Conservation (phyloP, 345 rosid species). For the Eutrema yunnanense region DNA sequence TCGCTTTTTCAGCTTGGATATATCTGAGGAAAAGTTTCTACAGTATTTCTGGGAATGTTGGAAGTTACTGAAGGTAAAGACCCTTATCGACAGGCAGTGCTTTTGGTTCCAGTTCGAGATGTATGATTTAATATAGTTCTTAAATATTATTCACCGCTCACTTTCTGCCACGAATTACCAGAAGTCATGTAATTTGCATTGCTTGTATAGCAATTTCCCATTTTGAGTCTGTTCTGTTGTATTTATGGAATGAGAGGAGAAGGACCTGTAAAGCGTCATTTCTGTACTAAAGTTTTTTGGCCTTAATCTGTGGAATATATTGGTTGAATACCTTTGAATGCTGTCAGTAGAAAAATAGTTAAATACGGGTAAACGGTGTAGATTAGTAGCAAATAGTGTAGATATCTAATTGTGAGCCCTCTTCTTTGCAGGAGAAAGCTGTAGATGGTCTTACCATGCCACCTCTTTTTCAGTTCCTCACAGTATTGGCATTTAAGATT, state of each 20-base stretch:
- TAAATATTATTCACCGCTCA: not conserved
- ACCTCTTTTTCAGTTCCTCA: slow-evolving; percentile 89
- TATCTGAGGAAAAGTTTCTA: slow-evolving; percentile 79
- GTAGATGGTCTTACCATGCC: slow-evolving; percentile 79
- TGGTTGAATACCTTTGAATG: not conserved
- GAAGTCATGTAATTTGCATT: slow-evolving; percentile 2
- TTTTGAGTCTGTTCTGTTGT: slow-evolving; percentile 5
- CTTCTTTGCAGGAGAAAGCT: slow-evolving; percentile 58
- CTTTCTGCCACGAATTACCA: not conserved
- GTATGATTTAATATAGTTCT: not conserved
- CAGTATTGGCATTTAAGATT: slow-evolving; percentile 75
- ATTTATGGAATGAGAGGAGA: not conserved
- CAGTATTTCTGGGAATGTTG: slow-evolving; percentile 87
- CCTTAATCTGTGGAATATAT: not conserved
- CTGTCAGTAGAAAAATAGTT: not conserved
- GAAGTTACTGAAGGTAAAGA: slow-evolving; percentile 59
- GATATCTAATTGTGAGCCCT: not conserved
- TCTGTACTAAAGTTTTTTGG: not conserved
- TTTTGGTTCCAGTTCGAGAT: not conserved
- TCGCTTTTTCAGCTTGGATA: slow-evolving; percentile 54
- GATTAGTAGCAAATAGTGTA: not conserved
- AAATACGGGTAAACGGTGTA: not conserved
- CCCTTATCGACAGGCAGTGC: not conserved
- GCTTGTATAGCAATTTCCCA: not conserved
- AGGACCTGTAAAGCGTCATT: not conserved